Evolutionary conservation across 2,329 filamentous ascomycete species (phyloP).

Genomic region (Colletotrichum cuscutae): DNA sequence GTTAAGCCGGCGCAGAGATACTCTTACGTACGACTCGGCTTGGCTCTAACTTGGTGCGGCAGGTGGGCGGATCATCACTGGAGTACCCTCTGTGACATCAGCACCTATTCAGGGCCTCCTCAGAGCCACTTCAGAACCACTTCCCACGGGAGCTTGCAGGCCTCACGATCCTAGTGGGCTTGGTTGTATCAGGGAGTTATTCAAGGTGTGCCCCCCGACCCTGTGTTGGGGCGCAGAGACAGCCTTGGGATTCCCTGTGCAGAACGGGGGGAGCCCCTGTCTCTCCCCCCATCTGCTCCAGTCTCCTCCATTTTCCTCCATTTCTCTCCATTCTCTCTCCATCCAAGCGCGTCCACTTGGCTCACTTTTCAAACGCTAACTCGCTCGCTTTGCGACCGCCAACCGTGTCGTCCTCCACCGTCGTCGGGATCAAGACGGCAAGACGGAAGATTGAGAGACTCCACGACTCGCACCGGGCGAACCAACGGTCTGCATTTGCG

Average conservation of each 20-base stretch:
- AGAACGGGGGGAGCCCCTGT: conserved; percentile 17
- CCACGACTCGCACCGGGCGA: conserved; percentile 22
- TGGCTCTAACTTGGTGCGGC: conserved; percentile 10
- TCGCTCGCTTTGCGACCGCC: conserved; percentile 22
- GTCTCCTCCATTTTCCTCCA: conserved; percentile 15
- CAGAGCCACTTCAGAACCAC: conserved; percentile 16
- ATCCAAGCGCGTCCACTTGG: conserved; percentile 12
- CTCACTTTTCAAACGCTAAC: conserved; percentile 16
- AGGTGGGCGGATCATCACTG: conserved; percentile 28
- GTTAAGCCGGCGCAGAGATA: conserved; percentile 15
- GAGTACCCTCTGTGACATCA: conserved; percentile 31
- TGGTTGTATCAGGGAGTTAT: conserved; percentile 26
- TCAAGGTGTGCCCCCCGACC: not conserved
- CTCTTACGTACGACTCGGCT: conserved; percentile 30
- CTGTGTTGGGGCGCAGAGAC: conserved; percentile 7
- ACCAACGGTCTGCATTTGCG: conserved; percentile 20
- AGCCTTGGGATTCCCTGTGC: conserved; percentile 13
- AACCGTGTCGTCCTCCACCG: conserved; percentile 21
- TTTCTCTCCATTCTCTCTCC: conserved; percentile 17
- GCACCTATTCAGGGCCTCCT: conserved; percentile 16
- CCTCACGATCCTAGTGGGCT: conserved; percentile 30
- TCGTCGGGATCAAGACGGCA: conserved; percentile 33
- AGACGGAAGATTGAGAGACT: conserved; percentile 28
- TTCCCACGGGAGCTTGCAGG: conserved; percentile 29
- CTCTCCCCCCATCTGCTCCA: conserved; percentile 24